phyloP scores from a whole-genome alignment of 805 yeast genomes.

The Candida bentonensis region DNA sequence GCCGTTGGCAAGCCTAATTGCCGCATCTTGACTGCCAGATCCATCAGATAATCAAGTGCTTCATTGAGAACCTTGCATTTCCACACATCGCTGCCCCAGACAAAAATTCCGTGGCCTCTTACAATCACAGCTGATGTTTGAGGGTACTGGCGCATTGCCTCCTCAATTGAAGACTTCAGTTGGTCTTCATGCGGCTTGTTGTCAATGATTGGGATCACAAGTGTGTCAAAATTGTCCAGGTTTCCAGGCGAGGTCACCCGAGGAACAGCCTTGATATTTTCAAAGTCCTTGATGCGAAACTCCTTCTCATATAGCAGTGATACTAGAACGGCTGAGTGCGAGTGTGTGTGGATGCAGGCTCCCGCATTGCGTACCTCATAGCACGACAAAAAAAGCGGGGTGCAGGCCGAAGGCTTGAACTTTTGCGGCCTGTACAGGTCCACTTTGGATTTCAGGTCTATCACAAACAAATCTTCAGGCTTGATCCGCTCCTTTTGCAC shows the following conservation, averaged over 20 bases:
- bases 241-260: slow-evolving; percentile 51
- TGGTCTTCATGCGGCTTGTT: slow-evolving; percentile 85
- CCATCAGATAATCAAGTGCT: slow-evolving; percentile 80
- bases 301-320: slow-evolving; percentile 56
- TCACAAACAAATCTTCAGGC: slow-evolving; percentile 71
- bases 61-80: slow-evolving; percentile 89
- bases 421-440: slow-evolving; percentile 47
- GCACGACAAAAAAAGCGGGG: slow-evolving; percentile 72
- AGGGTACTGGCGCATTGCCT: slow-evolving; percentile 59
- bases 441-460: slow-evolving; percentile 37
- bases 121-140: slow-evolving; percentile 75
- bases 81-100: slow-evolving; percentile 92
- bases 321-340: slow-evolving; percentile 74
- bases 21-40: slow-evolving; percentile 72
- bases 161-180: slow-evolving; percentile 43
- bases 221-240: slow-evolving; percentile 55
- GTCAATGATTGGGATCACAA: slow-evolving; percentile 80
- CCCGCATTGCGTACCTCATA: slow-evolving; percentile 60
- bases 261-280: slow-evolving; percentile 89
- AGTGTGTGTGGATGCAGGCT: slow-evolving; percentile 91
- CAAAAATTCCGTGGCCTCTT: slow-evolving; percentile 86
- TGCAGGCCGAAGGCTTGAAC: slow-evolving; percentile 85
- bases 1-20: slow-evolving; percentile 37
- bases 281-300: slow-evolving; percentile 67
- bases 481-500: slow-evolving; percentile 83